Evolutionary conservation across 2,329 filamentous ascomycete genomes (phyloP), one percentile per base, ranked within the genome.

Genomic region (Fusarium napiforme): DNA sequence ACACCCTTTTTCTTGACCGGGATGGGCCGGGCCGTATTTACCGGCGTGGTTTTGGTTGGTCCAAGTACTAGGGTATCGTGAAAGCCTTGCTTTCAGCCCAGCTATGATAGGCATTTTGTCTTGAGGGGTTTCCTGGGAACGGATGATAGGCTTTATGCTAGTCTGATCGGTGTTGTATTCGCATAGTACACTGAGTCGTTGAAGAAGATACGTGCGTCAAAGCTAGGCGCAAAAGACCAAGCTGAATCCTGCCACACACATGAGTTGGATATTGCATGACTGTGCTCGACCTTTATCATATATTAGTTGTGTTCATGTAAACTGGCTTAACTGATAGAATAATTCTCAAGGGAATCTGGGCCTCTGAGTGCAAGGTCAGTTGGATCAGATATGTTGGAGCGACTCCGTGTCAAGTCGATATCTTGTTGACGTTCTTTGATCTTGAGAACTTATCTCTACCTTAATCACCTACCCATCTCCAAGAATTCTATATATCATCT

Each of bases 1-100:
- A 43, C 45, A 56, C 64, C 59, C 46, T 55, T 62, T 60, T 66
- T 34, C 36, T 60, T 65, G 68, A 26, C 40, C 72, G 72, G 72
- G 68, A 72, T 74, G 72, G 72, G 63, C 53, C 72, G 72, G 72
- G 19, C 72, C 72, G 72, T 74, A 37, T 65, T 60, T 52, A 46
- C 60, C 42, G 47, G 60, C 42, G 37, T 56, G 15, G 50, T 39
- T 71, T 50, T 66, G 23, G 40, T 67, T 55, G 64, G 43, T 50
- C 37, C 65, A 30, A 32, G 39, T 6, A 34, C 60, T 42, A 40
- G 32, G 55, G 56, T 46, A 74, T 72, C 60, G 28, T 36, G 52
- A 59, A 46, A 53, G 67, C 71, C 71, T 72, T 58, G 56, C 45
- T 66, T 30, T 57, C 28, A 72, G 60, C 71, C 67, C 53, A 60